A percentile compares a stretch with the other conserved stretches of the same genome.
phyloP scores from a whole-genome alignment of 108 stramenopile genomes.

The Bacterosira constricta region DNA sequence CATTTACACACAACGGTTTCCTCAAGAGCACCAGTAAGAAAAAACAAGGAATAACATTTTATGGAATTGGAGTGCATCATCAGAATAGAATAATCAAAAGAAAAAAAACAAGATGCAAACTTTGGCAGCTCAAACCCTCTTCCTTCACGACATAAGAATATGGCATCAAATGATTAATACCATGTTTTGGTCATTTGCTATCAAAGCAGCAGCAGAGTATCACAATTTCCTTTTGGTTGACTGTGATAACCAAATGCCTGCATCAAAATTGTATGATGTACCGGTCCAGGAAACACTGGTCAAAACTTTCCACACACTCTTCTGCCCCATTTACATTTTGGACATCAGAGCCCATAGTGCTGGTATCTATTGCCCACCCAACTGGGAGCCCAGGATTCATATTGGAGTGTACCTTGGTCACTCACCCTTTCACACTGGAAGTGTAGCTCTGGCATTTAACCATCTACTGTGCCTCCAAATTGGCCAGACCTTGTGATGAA shows the following conservation, averaged over 20 bases:
- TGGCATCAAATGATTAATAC: constrained; percentile 8
- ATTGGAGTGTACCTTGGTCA: constrained; percentile 32
- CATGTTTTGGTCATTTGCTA: constrained; percentile 17
- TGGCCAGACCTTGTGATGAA: constrained; percentile 10
- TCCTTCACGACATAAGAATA: constrained; percentile 1
- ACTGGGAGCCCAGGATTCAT: constrained; percentile 14
- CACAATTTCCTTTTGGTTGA: constrained; percentile 7
- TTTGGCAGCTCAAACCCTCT: not conserved
- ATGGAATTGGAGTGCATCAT: too few relatives aligned
- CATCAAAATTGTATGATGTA: not conserved
- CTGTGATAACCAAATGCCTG: not conserved
- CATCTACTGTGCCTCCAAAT: constrained; percentile 13
- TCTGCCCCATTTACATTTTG: constrained; percentile 3
- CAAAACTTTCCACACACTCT: constrained; percentile 4
- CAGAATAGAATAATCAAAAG: constrained; percentile 22
- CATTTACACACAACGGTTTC: constrained; percentile 3
- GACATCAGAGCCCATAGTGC: constrained; percentile 6
- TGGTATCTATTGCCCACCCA: not conserved
- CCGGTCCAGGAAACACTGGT: not conserved
- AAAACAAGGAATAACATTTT: constrained; percentile 2
- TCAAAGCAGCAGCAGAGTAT: constrained; percentile 3
- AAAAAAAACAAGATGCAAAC: constrained; percentile 14
- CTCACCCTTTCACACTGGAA: constrained; percentile 31
- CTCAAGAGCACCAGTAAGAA: not conserved
- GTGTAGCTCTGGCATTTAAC: constrained; percentile 30